phyloP scores from a whole-genome alignment of 176 grass and related monocot species.

The Cymbopogon citratus region DNA sequence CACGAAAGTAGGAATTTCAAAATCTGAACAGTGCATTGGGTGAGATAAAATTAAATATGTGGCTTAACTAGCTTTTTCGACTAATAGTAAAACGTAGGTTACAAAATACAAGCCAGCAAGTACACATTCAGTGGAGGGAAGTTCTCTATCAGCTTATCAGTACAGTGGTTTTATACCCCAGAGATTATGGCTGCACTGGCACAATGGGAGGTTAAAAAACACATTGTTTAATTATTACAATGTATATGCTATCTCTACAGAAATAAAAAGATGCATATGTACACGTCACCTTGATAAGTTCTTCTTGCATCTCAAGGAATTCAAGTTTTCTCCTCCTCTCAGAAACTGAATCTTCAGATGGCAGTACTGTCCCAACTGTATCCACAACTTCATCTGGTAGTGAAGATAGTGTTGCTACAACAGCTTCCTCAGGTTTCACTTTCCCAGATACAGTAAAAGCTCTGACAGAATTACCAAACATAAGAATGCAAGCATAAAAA shows the following conservation, averaged over 20 bases:
- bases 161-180: constrained; percentile 1
- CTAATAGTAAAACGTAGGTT: background rate
- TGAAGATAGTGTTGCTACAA: constrained; percentile 98
- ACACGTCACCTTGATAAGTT: constrained; percentile 90
- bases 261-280: constrained; percentile 4
- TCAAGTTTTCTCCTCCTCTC: constrained; percentile 90
- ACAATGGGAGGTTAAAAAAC: constrained; percentile 2
- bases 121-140: background rate
- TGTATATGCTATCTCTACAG: constrained; percentile 6
- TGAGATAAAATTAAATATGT: constrained; percentile 7
- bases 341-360: constrained; percentile 96
- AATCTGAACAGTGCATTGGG: background rate
- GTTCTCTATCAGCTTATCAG: constrained; percentile 13
- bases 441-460: constrained; percentile 93
- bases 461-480: constrained; percentile 50
- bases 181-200: constrained; percentile 16
- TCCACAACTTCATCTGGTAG: constrained; percentile 99
- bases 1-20: background rate
- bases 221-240: background rate
- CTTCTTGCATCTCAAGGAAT: constrained; percentile 99
- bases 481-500: constrained; percentile 13
- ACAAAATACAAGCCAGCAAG: background rate
- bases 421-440: constrained; percentile 97
- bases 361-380: constrained; percentile 88
- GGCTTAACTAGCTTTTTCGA: background rate